Base-by-base conservation (phyloP, 176 grass and related monocot genomes). In the Hsuehochloa calcarea region DNA sequence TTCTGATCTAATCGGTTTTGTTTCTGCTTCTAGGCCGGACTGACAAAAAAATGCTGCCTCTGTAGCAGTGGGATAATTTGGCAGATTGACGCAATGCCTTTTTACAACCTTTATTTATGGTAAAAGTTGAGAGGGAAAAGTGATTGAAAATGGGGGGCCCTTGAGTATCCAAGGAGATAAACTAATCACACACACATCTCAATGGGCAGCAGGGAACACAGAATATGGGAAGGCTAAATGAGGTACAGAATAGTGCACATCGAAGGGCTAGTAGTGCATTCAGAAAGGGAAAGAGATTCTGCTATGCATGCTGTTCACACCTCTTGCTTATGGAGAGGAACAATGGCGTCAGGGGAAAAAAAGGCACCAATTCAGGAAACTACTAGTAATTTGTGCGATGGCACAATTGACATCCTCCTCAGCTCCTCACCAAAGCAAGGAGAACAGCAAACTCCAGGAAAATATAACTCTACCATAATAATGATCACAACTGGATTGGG, bases 61-160 rank as follows among this genome's bases (percentile, higher is more conserved):
- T 44, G 38, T 49, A 6, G 82, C 61, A 55, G 78, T 86, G 79
- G 72, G 58, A 81, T 79, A 60, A 77, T 85, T 61, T 69, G 83
- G 77, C 62, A 31, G 66, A 72, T 82, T 90, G 46, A 39, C 69
- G 56, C 19, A 19, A 8, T 3, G 25, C 17, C 45, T 72, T 55
- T 87, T 80, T 83, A 3, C 6, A 27, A 37, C 66, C 68, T 55
- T 55, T 55, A 20, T 19, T 55, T 55, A 20, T 19, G 19, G 0
- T 55, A 55, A 55, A 55, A 55, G 51, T 20, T 55, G 6, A 55
- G 51, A 2, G 17, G 51, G 17, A 1, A 8, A 54, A 20, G 51
- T 20, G 17, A 55, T 1, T 55, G 51, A 20, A 55, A 55, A 55
- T 8, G 51, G 51, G 15, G 51, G 50, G 6, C 50, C 51, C 19